Percentiles rank a stretch among this genome's conserved stretches.
Evolutionary conservation across 2,329 filamentous ascomycete species (phyloP).

Genomic region (Colletotrichum australisinense): DNA sequence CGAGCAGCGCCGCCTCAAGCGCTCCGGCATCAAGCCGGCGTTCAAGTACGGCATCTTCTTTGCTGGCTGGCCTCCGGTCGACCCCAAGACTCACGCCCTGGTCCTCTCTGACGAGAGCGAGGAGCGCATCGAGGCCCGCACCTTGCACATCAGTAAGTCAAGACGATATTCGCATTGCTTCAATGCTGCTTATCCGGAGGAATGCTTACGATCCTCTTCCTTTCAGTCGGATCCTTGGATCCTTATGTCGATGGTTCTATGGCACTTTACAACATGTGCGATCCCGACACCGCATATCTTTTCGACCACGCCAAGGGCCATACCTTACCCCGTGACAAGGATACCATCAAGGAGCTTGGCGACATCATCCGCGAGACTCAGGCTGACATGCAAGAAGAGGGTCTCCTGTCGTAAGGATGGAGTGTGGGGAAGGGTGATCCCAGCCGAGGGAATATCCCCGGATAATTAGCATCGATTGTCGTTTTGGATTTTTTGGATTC

Average conservation of each 20-base stretch:
- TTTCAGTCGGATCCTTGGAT: conserved; percentile 63
- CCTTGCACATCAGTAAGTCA: conserved; percentile 61
- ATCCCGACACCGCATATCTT: conserved; percentile 67
- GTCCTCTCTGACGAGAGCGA: conserved; percentile 62
- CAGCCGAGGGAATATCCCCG: background rate
- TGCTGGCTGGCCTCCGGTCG: conserved; percentile 64
- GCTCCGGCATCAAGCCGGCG: conserved; percentile 44
- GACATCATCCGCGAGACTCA: conserved; percentile 52
- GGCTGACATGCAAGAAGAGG: conserved; percentile 32
- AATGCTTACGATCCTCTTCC: conserved; percentile 34
- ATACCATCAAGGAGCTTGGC: conserved; percentile 59
- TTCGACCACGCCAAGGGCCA: conserved; percentile 76
- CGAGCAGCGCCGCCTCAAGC: conserved; percentile 52
- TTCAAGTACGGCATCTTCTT: conserved; percentile 63
- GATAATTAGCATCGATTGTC: conserved; percentile 8
- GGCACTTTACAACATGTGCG: conserved; percentile 71
- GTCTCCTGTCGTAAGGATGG: conserved; percentile 31
- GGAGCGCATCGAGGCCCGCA: conserved; percentile 61
- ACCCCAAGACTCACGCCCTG: conserved; percentile 54
- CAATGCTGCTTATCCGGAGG: background rate
- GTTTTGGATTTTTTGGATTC: background rate
- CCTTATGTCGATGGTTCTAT: conserved; percentile 71
- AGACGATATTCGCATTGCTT: too few species aligned
- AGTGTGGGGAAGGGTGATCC: background rate
- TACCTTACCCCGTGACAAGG: conserved; percentile 66